Base-by-base conservation (phyloP, 129 eudicot species). In the Flaveria linearis region DNA sequence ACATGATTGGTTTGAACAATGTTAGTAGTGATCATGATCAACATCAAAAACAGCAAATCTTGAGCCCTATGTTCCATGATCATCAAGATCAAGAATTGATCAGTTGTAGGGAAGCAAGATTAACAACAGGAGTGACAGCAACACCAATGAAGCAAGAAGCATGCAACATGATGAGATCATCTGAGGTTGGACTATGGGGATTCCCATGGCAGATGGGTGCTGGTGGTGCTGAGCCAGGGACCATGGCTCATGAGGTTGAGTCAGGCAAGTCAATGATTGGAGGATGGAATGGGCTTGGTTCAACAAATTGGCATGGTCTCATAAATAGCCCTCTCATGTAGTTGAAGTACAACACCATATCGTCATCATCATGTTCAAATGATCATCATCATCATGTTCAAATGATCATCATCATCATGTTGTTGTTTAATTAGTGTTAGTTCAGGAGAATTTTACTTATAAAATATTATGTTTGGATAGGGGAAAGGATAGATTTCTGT, bases 281-380 rank as follows among this genome's bases (percentile, higher is more conserved):
- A 67, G 82, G 81, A 74, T 88, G 93, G 93, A 88, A 84, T 84
- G 90, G 93, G 22, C 58, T 81, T 76, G 83, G 86, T 46, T 81
- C 85, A 75, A 78, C 90, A 53, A 79, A 67, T 77, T 88, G 93
- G 93, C 90, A 88, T 82, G 93, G 93, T 9, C 93, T 88, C 69
- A 71, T 88, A 22, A 86, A 88, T 33, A 88, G 88, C 57, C 93
- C 93, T 78, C 87, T 88, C 23, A 88, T 88, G 90, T 88, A 88
- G 85, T 26, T 43, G 1, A 25, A 72, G 8, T 52, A 17, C 20
- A 46, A 60, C 51, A 16, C n/a, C 58, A 69, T 57, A 69, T 20
- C 39, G 15, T 62, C 55, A 76, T 49, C 64, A 74, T 74, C 46
- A 14, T 60, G 7, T 33, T 30, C 30, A 26, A 26, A 30, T 30